These are phyloP conservation scores for Xenosphaeropsis pyriputrescens DNA, from an alignment of 2,329 filamentous ascomycete species.

Conservation along the genomic window DNA sequence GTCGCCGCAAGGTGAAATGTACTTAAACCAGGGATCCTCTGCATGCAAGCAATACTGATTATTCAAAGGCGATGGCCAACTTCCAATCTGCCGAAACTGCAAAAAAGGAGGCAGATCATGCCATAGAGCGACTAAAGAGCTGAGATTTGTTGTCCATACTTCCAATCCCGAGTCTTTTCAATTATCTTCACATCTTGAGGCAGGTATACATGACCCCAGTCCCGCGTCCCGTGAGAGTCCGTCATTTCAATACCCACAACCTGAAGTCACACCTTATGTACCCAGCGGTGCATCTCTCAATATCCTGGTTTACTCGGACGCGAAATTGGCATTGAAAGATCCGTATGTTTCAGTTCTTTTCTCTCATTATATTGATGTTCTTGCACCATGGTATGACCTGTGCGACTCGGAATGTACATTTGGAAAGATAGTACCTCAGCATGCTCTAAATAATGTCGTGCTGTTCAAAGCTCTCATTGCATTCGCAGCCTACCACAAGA, in stretches of 20 bases:
- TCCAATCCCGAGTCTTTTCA: not conserved
- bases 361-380: constrained; percentile 21
- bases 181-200: not conserved
- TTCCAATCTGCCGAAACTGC: constrained; percentile 1
- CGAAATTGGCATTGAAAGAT: not conserved
- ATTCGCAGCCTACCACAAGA: constrained; percentile 26
- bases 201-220: not conserved
- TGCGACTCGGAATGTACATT: constrained; percentile 24
- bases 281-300: no score
- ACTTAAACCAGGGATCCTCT: not conserved
- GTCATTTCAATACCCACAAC: no score
- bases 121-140: not conserved
- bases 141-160: constrained; percentile 4
- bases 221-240: no score
- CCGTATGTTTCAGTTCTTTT: constrained; percentile 20
- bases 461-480: constrained; percentile 29
- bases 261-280: no score
- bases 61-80: not conserved
- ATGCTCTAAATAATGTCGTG: constrained; percentile 23
- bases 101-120: not conserved
- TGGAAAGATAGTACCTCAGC: constrained; percentile 18
- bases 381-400: constrained; percentile 32
- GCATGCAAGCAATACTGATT: not conserved
- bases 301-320: no score
- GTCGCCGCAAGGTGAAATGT: constrained; percentile 1